Base-by-base conservation (phyloP, 2,329 filamentous ascomycete genomes). In the Fusarium buharicum region DNA sequence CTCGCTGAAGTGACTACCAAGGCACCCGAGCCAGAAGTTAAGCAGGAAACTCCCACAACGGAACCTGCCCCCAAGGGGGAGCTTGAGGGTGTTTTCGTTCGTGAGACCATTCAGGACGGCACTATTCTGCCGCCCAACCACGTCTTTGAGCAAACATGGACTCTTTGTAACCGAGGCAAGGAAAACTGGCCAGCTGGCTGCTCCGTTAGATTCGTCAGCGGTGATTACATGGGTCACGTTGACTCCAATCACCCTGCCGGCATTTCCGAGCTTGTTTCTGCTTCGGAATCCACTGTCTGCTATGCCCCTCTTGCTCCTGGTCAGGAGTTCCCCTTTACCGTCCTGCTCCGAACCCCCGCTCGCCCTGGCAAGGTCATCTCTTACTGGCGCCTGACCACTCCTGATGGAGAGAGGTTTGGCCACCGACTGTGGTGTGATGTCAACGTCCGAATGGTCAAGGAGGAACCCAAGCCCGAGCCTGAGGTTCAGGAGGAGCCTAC, bases 341-440 rank as follows among this genome's bases (percentile, higher is more conserved):
- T 97, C 31, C 81, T 89, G 37, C 87, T 99, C 75, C 92, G 92
- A 75, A 91, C 92, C 16, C 93, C 94, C 14, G 77, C 81, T 48
- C 90, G 90, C 44, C 78, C 86, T 50, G 93, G 94, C 51, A 91
- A 90, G 75, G 84, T 89, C 57, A 95, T 97, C 72, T 98, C 95
- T 2, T 97, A 97, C 84, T 99, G 95, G 95, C 93, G 94, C 62
- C 81, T 99, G 66, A 96, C 93, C 69, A 88, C 91, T 56, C 83
- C 87, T 8, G 88, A 92, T 54, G 93, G 93, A 20, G 81, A 84
- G 64, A 90, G 92, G 64, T 97, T 98, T 66, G 95, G 95, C 34
- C 91, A 97, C 79, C 91, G 93, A 71, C 82, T 99, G 43, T 99
- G 94, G 94, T 97, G 94, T 73, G 93, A 98, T 66, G 86, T 99